Evolutionary conservation across 495 filamentous ascomycete genomes (phyloP).

Genomic region (Aspergillus hancockii): DNA sequence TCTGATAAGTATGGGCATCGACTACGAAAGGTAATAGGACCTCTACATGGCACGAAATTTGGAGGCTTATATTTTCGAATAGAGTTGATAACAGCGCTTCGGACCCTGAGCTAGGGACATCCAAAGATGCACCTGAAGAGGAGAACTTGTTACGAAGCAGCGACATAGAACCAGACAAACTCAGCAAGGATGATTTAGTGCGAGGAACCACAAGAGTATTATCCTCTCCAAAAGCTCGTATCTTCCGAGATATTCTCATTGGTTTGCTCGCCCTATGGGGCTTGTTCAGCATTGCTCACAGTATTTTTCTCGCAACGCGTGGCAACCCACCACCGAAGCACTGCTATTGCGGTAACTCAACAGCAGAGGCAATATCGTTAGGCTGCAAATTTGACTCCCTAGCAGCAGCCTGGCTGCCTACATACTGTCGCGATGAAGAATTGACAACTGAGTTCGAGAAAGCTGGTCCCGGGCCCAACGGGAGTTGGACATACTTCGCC

Average conservation of each 20-base stretch:
- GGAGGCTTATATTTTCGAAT: not conserved
- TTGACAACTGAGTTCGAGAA: constrained; percentile 15
- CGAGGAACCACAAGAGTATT: not conserved
- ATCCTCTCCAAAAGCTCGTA: not conserved
- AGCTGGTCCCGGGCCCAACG: constrained; percentile 5
- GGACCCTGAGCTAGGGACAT: not conserved
- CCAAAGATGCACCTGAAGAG: not conserved
- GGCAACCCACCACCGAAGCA: not conserved
- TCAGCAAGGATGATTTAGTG: not conserved
- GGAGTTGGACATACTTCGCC: constrained; percentile 12
- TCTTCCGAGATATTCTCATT: not conserved
- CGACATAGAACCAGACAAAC: not conserved
- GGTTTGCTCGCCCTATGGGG: not conserved
- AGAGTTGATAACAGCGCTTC: not conserved
- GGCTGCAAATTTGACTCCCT: constrained; percentile 11
- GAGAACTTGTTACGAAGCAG: not conserved
- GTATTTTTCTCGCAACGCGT: not conserved
- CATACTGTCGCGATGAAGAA: constrained; percentile 15
- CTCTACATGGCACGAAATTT: not conserved
- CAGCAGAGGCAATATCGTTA: not conserved
- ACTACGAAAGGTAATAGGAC: not conserved
- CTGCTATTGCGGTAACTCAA: constrained; percentile 6
- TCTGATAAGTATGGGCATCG: not conserved
- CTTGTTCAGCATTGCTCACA: not conserved
- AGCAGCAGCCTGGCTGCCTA: constrained; percentile 16